Conservation (phyloP, 805 yeast genomes). For the Ogataea glucozyma region DNA sequence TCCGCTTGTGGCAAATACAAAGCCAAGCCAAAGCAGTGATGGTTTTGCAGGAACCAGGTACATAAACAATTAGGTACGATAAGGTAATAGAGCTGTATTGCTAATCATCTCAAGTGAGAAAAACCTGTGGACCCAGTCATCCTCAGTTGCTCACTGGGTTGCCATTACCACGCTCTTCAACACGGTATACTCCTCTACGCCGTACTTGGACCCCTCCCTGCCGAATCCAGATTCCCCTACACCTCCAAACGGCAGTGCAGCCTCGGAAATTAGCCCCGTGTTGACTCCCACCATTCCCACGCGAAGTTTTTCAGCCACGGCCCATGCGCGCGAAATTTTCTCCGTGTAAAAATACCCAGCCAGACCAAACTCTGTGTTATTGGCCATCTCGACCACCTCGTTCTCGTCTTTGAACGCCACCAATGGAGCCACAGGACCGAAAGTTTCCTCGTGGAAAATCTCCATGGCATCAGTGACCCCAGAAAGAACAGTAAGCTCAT, state of each 20-base stretch:
- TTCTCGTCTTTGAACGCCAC: slow-evolving; percentile 56
- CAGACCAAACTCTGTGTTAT: slow-evolving; percentile 63
- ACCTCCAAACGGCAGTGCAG: slow-evolving; percentile 71
- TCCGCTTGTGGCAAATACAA: too few species aligned
- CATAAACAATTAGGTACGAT: too few species aligned
- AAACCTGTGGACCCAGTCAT: too few species aligned
- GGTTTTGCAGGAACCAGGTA: too few species aligned
- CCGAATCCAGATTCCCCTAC: slow-evolving; percentile 75
- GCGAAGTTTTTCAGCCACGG: slow-evolving; percentile 60
- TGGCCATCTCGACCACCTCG: slow-evolving; percentile 58
- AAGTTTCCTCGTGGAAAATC: slow-evolving; percentile 64
- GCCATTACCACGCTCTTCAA: slow-evolving; percentile 61
- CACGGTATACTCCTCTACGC: slow-evolving; percentile 67
- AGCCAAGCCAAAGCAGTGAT: too few species aligned
- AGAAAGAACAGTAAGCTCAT: slow-evolving; percentile 62
- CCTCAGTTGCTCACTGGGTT: slow-evolving; percentile 5
- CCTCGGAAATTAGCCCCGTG: slow-evolving; percentile 66
- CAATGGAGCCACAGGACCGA: slow-evolving; percentile 76
- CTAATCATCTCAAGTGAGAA: neutral
- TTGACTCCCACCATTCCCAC: slow-evolving; percentile 81
- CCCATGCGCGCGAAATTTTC: slow-evolving; percentile 50
- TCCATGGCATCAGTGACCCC: slow-evolving; percentile 57
- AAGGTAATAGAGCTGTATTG: too few species aligned
- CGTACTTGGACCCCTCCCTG: slow-evolving; percentile 73
- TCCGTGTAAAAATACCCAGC: slow-evolving; percentile 71